Evolutionary conservation across 208 protist genomes (phyloP).

Genomic region (Leishmania martiniquensis): DNA sequence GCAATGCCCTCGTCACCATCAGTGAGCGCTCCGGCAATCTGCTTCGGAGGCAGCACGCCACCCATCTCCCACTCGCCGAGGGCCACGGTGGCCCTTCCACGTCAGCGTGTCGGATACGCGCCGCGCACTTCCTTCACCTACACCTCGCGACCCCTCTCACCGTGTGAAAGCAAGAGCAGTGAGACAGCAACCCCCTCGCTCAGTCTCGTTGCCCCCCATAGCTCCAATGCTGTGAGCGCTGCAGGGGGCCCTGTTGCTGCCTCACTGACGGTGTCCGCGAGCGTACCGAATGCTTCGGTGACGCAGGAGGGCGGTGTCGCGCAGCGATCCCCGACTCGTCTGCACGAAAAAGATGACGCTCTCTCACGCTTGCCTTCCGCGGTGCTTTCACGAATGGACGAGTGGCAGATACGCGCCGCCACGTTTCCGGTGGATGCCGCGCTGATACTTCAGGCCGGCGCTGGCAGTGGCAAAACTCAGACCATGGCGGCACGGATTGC

Average conservation of each 20-base stretch:
- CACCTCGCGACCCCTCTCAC: constrained; percentile 10
- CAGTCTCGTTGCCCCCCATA: not conserved
- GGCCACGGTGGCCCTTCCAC: not conserved
- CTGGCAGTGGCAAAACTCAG: constrained; percentile 91
- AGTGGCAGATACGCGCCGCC: constrained; percentile 55
- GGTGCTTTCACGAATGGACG: constrained; percentile 40
- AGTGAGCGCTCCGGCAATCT: constrained; percentile 8
- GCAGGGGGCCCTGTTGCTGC: not conserved
- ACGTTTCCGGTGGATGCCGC: constrained; percentile 39
- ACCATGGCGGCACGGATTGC: constrained; percentile 85
- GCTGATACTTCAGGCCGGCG: constrained; percentile 77
- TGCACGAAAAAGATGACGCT: not conserved
- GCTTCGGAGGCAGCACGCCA: not conserved
- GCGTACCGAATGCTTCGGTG: not conserved
- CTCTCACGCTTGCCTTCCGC: not conserved
- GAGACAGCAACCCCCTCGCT: not conserved
- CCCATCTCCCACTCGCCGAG: not conserved
- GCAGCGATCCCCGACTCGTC: not conserved
- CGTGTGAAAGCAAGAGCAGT: not conserved
- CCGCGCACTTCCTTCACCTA: constrained; percentile 41
- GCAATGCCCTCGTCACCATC: constrained; percentile 9
- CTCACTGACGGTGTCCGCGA: not conserved
- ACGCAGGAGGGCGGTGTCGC: not conserved
- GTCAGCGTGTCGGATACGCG: constrained; percentile 7
- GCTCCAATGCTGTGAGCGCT: not conserved